Conservation (phyloP, 83 land plant genomes). For the Picea abies region DNA sequence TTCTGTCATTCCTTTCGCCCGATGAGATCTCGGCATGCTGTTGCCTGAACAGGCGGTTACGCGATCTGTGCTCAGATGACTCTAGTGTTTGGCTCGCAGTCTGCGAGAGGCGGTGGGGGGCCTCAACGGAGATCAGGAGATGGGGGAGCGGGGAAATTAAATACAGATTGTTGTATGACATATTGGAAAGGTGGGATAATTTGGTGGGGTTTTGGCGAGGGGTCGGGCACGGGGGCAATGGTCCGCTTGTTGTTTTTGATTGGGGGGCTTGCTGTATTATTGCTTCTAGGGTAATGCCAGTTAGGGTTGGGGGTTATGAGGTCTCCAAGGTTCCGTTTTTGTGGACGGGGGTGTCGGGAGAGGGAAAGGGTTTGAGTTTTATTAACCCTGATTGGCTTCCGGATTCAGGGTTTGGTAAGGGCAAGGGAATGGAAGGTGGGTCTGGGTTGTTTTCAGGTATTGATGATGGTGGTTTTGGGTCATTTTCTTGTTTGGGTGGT, state of each 20-base stretch:
- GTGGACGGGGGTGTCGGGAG: constrained; percentile 51
- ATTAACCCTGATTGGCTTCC: constrained; percentile 34
- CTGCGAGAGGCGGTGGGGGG: constrained; percentile 81
- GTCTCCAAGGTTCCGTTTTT: constrained; percentile 77
- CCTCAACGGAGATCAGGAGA: constrained; percentile 38
- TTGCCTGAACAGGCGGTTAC: constrained; percentile 57
- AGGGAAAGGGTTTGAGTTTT: constrained; percentile 49
- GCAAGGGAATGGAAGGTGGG: neutral
- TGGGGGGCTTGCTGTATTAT: constrained; percentile 56
- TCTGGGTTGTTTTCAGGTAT: neutral
- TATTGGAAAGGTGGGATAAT: constrained; percentile 61
- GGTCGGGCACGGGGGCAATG: constrained; percentile 33
- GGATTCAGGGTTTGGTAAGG: neutral
- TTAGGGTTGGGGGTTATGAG: constrained; percentile 36
- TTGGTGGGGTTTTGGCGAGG: constrained; percentile 96
- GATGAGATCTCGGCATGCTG: constrained; percentile 64
- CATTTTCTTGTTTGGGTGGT: neutral
- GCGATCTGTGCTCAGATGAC: constrained; percentile 53
- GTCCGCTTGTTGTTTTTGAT: constrained; percentile 68
- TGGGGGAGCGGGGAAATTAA: constrained; percentile 58
- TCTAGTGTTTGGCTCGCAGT: constrained; percentile 65
- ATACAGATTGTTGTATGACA: constrained; percentile 47
- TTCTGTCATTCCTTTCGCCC: constrained; percentile 84
- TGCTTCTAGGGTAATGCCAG: constrained; percentile 67
- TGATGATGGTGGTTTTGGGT: neutral